Base-by-base conservation (phyloP, 345 rosid genomes). In the Anastatica hierochuntica region DNA sequence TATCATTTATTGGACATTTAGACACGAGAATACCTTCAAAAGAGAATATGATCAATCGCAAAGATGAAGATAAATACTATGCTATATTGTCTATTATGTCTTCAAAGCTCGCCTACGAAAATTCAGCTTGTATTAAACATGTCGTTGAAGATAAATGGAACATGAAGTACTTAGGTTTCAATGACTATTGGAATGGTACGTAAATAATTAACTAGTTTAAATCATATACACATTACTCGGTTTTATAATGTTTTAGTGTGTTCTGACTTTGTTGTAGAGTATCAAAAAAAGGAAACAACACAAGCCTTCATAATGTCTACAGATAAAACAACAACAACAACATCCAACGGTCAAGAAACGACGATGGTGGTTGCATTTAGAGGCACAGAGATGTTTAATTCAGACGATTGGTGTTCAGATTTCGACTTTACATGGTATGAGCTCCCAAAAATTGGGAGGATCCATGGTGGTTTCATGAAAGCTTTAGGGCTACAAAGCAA, bases 381-480 rank as follows among this genome's bases (percentile, higher is more conserved):
- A 58, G 94, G 94, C 7, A 84, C 94, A 0, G 79, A 79, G 36
- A 68, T 80, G 6, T 84, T 87, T 34, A 67, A 81, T 17, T 67
- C 94, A 0, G 79, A 84, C 33, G 83, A 72, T 2, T 84, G 89
- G 87, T 68, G 87, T 65, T 71, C 89, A 0, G 85, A 87, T 69
- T 66, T 81, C 9, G 94, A 87, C 40, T 33, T 83, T 27, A 81
- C 94, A 0, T 84, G 96, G 94, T 84, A 79, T 34, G 85, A 79
- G 38, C 67, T 87, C 21, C 46, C 69, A 8, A 71, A 67, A 15
- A 39, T 81, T 38, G 96, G 96, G 15, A 84, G 50, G 42, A 76
- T 84, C 56, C 94, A 84, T 37, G 80, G 83, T 5, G 94, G 96
- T 12, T 83, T 81, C 45, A 72, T 86, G 88, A 83, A 86, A 64